Conservation (phyloP, 495 filamentous ascomycete genomes). For the Elaphomyces granulatus region DNA sequence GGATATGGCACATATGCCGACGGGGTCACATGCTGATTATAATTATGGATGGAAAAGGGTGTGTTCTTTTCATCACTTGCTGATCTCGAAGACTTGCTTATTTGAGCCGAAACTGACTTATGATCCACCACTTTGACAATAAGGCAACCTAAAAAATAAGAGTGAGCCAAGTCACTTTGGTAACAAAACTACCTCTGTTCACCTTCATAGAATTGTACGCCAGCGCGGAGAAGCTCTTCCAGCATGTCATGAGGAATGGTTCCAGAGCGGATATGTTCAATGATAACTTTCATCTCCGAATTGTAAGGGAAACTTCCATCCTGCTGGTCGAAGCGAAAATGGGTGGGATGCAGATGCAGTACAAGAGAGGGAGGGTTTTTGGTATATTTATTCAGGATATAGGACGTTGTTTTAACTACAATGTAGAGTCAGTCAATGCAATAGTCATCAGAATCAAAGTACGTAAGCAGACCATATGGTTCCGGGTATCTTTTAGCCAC, state of each 20-base stretch:
- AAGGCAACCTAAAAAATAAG: slow-evolving; percentile 49
- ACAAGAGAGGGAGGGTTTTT: slow-evolving; percentile 67
- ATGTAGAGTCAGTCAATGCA: slow-evolving; percentile 6
- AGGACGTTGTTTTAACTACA: slow-evolving; percentile 49
- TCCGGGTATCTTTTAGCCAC: slow-evolving; percentile 28
- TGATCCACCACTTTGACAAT: slow-evolving; percentile 89
- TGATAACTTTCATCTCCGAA: slow-evolving; percentile 73
- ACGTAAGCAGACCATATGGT: slow-evolving; percentile 31
- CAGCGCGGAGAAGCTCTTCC: slow-evolving; percentile 47
- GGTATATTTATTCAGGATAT: slow-evolving; percentile 72
- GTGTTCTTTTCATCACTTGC: slow-evolving; percentile 45
- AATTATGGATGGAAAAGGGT: slow-evolving; percentile 81
- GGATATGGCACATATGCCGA: slow-evolving; percentile 76
- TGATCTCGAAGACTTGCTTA: slow-evolving; percentile 36
- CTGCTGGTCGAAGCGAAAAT: slow-evolving; percentile 91
- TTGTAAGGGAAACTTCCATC: slow-evolving; percentile 83
- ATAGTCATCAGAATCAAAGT: not conserved
- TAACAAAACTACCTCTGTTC: no score
- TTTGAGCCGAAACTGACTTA: slow-evolving; percentile 45
- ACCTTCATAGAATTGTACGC: slow-evolving; percentile 86
- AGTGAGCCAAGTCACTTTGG: no score
- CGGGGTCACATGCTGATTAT: slow-evolving; percentile 73
- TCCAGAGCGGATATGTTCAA: slow-evolving; percentile 56
- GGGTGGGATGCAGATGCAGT: slow-evolving; percentile 66
- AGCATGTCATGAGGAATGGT: slow-evolving; percentile 64